These are phyloP conservation scores for Mycena venus DNA, from an alignment of 768 basidiomycete species.

Conservation along the genomic window DNA sequence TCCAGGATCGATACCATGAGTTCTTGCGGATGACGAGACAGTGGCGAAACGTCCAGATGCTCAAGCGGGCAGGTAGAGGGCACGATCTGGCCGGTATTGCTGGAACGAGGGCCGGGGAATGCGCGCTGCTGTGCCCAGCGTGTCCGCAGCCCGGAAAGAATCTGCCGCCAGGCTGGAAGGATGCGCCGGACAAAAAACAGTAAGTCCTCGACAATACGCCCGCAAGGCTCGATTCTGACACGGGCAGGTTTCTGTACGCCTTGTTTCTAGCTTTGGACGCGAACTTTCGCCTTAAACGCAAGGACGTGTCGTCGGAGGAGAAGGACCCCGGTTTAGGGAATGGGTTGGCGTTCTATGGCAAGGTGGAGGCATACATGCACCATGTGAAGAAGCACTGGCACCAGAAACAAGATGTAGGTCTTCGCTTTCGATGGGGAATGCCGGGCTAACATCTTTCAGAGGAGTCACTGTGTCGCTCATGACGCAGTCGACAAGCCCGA, in stretches of 20 bases:
- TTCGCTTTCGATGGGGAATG: background rate
- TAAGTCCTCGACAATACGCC: background rate
- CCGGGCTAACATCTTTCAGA: background rate
- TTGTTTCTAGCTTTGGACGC: background rate
- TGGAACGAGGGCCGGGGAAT: background rate
- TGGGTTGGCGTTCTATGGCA: background rate
- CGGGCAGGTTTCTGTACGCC: background rate
- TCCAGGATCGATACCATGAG: background rate
- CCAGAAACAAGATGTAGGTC: background rate
- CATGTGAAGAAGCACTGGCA: background rate
- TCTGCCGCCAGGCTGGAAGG: background rate
- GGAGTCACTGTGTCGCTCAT: background rate
- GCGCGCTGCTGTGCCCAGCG: background rate
- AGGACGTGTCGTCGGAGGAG: background rate
- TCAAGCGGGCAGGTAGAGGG: background rate
- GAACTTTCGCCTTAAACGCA: background rate
- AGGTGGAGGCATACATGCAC: background rate
- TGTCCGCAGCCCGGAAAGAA: background rate
- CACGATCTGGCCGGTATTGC: background rate
- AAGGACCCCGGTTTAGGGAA: background rate
- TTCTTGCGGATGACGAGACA: background rate
- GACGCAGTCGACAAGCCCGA: too few relatives aligned
- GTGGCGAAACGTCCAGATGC: background rate
- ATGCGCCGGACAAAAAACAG: background rate
- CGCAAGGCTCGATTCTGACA: background rate